Evolutionary conservation across 2,329 filamentous ascomycete genomes (phyloP), one percentile per base, ranked within the genome.

Genomic region (Penicillium sp.): DNA sequence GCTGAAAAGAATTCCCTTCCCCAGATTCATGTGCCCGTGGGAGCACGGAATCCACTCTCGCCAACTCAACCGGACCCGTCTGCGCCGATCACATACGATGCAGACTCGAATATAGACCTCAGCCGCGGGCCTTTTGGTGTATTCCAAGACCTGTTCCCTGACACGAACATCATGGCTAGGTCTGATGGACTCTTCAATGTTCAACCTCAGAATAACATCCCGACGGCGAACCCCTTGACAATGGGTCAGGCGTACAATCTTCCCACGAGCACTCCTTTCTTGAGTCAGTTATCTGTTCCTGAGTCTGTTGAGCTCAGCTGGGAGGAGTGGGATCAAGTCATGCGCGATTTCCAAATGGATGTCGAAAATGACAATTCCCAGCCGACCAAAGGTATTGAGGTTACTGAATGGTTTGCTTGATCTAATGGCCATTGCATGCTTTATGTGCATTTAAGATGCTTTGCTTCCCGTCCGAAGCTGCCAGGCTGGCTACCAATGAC

Each of bases 281-380:
- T 56, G 27, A 46, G 40, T n/a, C 53, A 54, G 19, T 53, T 54
- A 35, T 52, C 54, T 3, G 33, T 58, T 3, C 49, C 62, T 7
- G 55, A 56, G 3, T n/a, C 41, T 3, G 16, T 50, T 5, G 54
- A 56, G 5, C 50, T 66, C 27, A 62, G 58, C 35, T 69, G 67
- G 66, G 62, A 65, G 30, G 65, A 69, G 22, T 69, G 68, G 62
- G 67, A 69, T 41, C 60, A 66, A 41, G 66, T 70, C n/a, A 64
- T 70, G 62, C 66, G 66, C 12, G 68, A 71, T 33, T 71, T 70
- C 45, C 68, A 71, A 38, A 57, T 62, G 54, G 68, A 70, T 39
- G 51, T 70, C 31, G 63, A 66, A 28, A 62, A 64, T 29, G 58
- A 61, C 1, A 54, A 62, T 34, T 36, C 54, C 6, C 22, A 43